Evolutionary conservation across 495 filamentous ascomycete species (phyloP), one percentile per base, ranked within the genome.

Genomic region (Talaromyces thailandensis): DNA sequence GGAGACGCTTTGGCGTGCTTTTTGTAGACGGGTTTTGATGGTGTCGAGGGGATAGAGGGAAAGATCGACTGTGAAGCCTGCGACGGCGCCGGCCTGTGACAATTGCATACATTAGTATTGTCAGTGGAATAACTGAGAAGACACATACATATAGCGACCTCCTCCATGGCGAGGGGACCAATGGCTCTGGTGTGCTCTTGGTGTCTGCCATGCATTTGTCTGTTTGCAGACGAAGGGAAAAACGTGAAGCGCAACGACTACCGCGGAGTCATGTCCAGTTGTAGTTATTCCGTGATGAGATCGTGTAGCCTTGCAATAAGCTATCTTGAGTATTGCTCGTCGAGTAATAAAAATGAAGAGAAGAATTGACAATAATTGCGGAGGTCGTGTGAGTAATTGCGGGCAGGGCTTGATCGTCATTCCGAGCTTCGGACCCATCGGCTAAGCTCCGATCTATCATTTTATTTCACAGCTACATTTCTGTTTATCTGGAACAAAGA

Each of bases 31-130:
- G 55, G 90, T 94, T 75, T 94, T 95, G 67, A 94, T 85, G 0
- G 92, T 95, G 81, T 94, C 91, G 76, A 96, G 88, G 1, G 91
- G 91, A 79, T 88, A 94, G 66, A 96, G 88, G 37, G 90, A 90
- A 70, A 93, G 87, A 79, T 96, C 91, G 73, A 96, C 91, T 0
- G 91, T 92, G 29, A 91, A 90, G 66, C 91, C 91, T 62, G 91
- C 91, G 58, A 94, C 76, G 64, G 84, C 91, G 65, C 90, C 91
- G 58, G 91, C 86, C 74, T 92, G 72, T 81, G 77, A n/a, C 73
- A 80, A 56, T 2, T 5, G 18, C 2, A 24, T 35, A 8, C 12
- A n/a, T 59, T 58, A 64, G 62, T 11, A 26, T 14, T 56, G 11
- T 43, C 6, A 21, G 43, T 31, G 31, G n/a, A 0, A 51, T 9